Evolutionary conservation across 1,284 basidiomycete genomes (phyloP).

Genomic region (Cutaneotrichosporon cutaneum): DNA sequence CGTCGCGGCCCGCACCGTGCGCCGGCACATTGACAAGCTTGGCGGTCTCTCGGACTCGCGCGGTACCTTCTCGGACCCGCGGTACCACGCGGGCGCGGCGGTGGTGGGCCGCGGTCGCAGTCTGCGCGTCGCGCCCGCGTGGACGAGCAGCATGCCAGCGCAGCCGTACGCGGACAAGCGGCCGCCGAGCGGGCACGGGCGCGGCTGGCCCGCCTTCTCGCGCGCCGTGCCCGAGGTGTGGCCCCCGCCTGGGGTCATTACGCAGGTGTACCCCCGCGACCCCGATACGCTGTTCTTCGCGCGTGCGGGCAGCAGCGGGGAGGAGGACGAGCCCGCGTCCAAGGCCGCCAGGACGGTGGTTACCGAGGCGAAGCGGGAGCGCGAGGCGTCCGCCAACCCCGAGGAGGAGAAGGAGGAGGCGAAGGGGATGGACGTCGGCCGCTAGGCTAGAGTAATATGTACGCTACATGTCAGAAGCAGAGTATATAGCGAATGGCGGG

Average conservation of each 20-base stretch:
- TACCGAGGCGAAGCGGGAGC: conserved; percentile 7
- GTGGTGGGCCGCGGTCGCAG: conserved; percentile 21
- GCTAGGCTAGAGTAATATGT: not conserved
- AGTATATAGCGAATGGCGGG: not conserved
- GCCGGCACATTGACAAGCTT: conserved; percentile 9
- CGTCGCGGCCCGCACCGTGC: conserved; percentile 2
- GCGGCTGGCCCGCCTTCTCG: not conserved
- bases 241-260: conserved; percentile 26
- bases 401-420: not conserved
- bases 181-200: not conserved
- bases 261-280: conserved; percentile 37
- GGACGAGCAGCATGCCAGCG: conserved; percentile 16
- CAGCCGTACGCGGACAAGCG: conserved; percentile 5
- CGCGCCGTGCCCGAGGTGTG: conserved; percentile 32
- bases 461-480: not conserved
- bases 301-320: not conserved
- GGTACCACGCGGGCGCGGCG: conserved; percentile 24
- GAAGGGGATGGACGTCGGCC: not conserved
- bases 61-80: conserved; percentile 30
- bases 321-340: conserved; percentile 6
- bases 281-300: conserved; percentile 23
- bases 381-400: not conserved
- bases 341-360: conserved; percentile 10
- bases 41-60: conserved; percentile 27
- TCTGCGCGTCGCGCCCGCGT: conserved; percentile 30